Evolutionary conservation across 148 eudicot species (phyloP).

Genomic region (Bassia scoparia): DNA sequence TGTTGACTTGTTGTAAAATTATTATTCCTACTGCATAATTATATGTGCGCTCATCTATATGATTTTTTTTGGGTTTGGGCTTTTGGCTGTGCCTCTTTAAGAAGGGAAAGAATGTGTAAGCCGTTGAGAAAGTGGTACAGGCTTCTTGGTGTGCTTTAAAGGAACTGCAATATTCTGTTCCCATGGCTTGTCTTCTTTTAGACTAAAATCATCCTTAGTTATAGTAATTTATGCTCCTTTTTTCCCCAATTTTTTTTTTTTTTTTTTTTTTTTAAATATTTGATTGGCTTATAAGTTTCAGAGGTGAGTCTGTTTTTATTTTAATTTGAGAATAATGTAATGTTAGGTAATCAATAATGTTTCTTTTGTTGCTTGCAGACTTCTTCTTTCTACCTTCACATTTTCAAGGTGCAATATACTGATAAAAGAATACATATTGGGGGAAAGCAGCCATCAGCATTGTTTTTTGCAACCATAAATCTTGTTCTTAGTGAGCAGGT

Average conservation of each 20-base stretch:
- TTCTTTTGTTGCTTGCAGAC: constrained; percentile 62
- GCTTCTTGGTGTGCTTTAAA: background rate
- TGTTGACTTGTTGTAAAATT: too few relatives aligned
- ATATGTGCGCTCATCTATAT: background rate
- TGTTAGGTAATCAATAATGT: background rate
- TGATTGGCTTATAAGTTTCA: background rate
- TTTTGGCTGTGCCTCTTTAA: background rate
- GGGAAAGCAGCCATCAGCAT: constrained; percentile 80
- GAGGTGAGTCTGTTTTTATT: background rate
- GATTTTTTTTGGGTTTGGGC: background rate
- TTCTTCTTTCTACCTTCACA: constrained; percentile 70
- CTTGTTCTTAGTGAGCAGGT: constrained; percentile 81
- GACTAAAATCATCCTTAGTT: background rate
- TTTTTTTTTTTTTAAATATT: background rate
- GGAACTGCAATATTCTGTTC: background rate
- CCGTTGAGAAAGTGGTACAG: background rate
- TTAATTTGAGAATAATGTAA: background rate
- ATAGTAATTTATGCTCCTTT: background rate
- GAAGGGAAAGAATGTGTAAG: background rate
- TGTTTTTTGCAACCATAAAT: constrained; percentile 64
- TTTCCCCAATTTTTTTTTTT: background rate
- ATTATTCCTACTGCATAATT: background rate
- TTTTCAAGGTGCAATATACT: constrained; percentile 79
- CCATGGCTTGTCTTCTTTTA: background rate
- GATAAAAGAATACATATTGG: constrained; percentile 79